A percentile compares a stretch with the other conserved stretches of the same genome.
phyloP scores from a whole-genome alignment of 352 stramenopile species.

The Phytophthora meadii region DNA sequence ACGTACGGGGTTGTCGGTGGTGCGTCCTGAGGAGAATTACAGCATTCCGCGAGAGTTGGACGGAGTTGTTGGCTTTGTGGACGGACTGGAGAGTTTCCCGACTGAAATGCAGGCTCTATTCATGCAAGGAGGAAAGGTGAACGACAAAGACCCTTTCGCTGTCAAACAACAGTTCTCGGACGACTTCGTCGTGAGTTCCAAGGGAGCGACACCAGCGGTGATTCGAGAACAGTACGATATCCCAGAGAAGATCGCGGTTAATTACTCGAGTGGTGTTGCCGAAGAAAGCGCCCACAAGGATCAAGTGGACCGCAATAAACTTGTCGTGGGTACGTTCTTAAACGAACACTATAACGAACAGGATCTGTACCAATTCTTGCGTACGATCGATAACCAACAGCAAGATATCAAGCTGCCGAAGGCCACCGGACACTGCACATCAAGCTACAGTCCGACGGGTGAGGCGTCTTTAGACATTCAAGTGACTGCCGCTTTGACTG shows the following conservation, averaged over 20 bases:
- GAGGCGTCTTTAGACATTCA: constrained; percentile 81
- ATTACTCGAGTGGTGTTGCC: constrained; percentile 7
- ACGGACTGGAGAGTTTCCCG: constrained; percentile 78
- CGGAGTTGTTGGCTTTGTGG: constrained; percentile 61
- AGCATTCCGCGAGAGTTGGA: constrained; percentile 46
- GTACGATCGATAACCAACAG: constrained; percentile 17
- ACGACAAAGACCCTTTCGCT: constrained; percentile 45
- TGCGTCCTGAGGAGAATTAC: constrained; percentile 51
- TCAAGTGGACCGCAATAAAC: constrained; percentile 43
- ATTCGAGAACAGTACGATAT: constrained; percentile 74
- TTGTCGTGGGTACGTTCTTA: constrained; percentile 77
- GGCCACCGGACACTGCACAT: constrained; percentile 53
- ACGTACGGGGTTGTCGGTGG: constrained; percentile 38
- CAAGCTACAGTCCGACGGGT: constrained; percentile 44
- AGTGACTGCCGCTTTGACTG: constrained; percentile 49
- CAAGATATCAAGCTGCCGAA: constrained; percentile 27
- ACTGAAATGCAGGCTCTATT: constrained; percentile 66
- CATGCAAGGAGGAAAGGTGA: constrained; percentile 36
- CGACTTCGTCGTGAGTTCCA: constrained; percentile 16
- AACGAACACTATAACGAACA: constrained; percentile 71
- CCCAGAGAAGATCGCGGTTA: constrained; percentile 25
- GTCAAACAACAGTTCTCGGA: constrained; percentile 33
- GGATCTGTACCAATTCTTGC: constrained; percentile 60
- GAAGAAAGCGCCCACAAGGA: constrained; percentile 18
- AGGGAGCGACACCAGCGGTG: constrained; percentile 46